phyloP scores from a whole-genome alignment of 2,329 filamentous ascomycete genomes.

The Colletotrichum eremochloae region DNA sequence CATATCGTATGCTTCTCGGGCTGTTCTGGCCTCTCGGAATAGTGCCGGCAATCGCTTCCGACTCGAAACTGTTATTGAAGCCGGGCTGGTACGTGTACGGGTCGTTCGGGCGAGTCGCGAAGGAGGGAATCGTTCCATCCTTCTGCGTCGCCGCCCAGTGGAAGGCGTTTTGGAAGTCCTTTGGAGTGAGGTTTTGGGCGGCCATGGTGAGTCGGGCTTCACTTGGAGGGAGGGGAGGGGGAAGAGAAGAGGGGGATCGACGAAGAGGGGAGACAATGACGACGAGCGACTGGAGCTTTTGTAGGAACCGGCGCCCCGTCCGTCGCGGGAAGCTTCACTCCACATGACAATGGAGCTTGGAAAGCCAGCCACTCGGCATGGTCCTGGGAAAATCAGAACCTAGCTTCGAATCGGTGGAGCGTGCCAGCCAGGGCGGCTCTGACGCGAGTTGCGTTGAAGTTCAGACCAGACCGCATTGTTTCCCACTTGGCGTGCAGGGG shows the following conservation, averaged over 20 bases:
- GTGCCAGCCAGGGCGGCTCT: slow-evolving; percentile 1
- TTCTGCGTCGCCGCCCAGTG: slow-evolving; percentile 73
- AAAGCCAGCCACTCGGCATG: slow-evolving; percentile 25
- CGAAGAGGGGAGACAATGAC: background rate
- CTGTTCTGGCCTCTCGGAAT: slow-evolving; percentile 61
- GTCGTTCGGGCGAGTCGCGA: slow-evolving; percentile 57
- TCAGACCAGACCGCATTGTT: background rate
- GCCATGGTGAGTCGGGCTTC: slow-evolving; percentile 10
- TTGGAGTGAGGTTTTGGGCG: slow-evolving; percentile 13
- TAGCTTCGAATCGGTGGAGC: background rate
- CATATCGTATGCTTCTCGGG: slow-evolving; percentile 56
- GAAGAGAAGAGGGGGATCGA: background rate
- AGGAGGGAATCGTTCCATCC: slow-evolving; percentile 67
- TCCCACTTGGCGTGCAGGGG: slow-evolving; percentile 6
- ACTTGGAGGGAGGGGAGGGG: background rate
- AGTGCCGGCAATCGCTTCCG: slow-evolving; percentile 60
- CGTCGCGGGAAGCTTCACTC: slow-evolving; percentile 21
- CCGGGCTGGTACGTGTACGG: slow-evolving; percentile 68
- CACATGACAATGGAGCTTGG: slow-evolving; percentile 21
- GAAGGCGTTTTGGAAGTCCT: slow-evolving; percentile 64
- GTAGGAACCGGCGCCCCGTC: slow-evolving; percentile 1
- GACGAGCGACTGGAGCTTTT: slow-evolving; percentile 11
- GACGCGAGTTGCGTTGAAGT: background rate
- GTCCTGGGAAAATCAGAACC: background rate
- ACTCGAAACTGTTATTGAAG: slow-evolving; percentile 64